Evolutionary conservation across 768 basidiomycete species (phyloP).

Genomic region (Flagelloscypha sp.): DNA sequence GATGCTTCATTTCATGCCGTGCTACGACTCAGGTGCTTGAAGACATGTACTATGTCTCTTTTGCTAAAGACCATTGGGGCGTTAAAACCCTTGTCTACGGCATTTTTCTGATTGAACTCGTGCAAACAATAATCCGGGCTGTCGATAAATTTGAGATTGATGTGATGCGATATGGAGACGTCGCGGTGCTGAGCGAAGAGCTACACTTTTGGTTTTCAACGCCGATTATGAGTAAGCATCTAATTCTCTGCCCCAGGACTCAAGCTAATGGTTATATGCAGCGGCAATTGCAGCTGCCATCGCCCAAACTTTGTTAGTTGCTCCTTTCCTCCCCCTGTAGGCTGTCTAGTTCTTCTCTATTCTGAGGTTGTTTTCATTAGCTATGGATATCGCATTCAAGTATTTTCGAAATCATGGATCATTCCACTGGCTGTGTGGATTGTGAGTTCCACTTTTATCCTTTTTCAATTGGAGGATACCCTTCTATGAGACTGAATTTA

Average conservation of each 20-base stretch:
- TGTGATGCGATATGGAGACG: not conserved
- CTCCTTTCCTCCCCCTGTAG: not conserved
- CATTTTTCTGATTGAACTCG: constrained; percentile 4
- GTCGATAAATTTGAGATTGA: constrained; percentile 1
- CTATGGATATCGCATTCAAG: constrained; percentile 1
- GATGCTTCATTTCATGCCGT: no score
- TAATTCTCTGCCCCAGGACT: no score
- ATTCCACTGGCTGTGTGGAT: not conserved
- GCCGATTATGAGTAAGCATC: not conserved
- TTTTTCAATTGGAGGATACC: no score
- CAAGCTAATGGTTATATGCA: no score
- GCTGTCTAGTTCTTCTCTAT: not conserved
- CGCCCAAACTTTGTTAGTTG: not conserved
- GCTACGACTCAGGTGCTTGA: no score
- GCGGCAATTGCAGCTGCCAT: no score
- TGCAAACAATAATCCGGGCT: constrained; percentile 3
- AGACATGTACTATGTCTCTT: constrained; percentile 11
- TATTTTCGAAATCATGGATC: constrained; percentile 1
- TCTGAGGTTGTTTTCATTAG: not conserved
- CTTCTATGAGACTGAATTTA: no score
- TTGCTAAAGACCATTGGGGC: constrained; percentile 3
- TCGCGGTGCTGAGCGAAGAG: not conserved
- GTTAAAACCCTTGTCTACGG: constrained; percentile 2
- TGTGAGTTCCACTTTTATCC: not conserved
- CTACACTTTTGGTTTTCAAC: constrained; percentile 1